Conservation (phyloP, 2,329 filamentous ascomycete genomes). For the Emmonsiellopsis sp. region DNA sequence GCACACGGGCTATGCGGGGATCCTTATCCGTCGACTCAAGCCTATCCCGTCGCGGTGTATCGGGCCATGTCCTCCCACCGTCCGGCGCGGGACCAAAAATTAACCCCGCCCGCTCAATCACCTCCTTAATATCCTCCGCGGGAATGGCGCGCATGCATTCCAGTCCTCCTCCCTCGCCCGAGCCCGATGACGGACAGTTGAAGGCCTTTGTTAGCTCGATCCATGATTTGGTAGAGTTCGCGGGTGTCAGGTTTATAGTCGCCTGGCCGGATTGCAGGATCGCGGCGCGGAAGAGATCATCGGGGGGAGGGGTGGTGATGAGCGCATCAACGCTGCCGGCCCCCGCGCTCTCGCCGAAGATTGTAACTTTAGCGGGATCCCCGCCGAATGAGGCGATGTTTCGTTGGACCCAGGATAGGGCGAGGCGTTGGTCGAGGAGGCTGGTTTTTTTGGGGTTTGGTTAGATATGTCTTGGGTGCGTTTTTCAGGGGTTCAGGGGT, state of each 20-base stretch:
- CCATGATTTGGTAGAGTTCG: conserved; percentile 6
- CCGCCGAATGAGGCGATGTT: conserved; percentile 16
- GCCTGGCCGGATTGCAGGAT: conserved; percentile 21
- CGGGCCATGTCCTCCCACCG: conserved; percentile 32
- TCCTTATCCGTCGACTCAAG: conserved; percentile 2
- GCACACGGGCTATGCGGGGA: conserved; percentile 15
- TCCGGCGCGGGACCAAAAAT: conserved; percentile 9
- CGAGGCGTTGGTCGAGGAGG: conserved; percentile 15
- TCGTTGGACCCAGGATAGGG: conserved; percentile 12
- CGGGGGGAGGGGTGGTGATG: conserved; percentile 14
- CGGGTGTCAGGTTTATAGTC: background rate
- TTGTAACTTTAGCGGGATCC: conserved; percentile 35
- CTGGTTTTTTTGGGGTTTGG: conserved; percentile 13
- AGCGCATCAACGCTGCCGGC: conserved; percentile 25
- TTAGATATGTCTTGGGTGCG: background rate
- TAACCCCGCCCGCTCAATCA: conserved; percentile 12
- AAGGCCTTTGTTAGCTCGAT: conserved; percentile 5
- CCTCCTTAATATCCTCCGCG: conserved; percentile 12
- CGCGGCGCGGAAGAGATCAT: conserved; percentile 19
- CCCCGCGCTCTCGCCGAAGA: conserved; percentile 39
- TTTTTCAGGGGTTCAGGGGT: no score
- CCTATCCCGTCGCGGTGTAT: conserved; percentile 17
- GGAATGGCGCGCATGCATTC: conserved; percentile 14
- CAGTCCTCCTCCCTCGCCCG: conserved; percentile 3
- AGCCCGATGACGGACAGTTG: conserved; percentile 5